Percentiles rank a stretch among this genome's conserved stretches.
phyloP scores from a whole-genome alignment of 495 filamentous ascomycete species.

The Xylaria castorea region DNA sequence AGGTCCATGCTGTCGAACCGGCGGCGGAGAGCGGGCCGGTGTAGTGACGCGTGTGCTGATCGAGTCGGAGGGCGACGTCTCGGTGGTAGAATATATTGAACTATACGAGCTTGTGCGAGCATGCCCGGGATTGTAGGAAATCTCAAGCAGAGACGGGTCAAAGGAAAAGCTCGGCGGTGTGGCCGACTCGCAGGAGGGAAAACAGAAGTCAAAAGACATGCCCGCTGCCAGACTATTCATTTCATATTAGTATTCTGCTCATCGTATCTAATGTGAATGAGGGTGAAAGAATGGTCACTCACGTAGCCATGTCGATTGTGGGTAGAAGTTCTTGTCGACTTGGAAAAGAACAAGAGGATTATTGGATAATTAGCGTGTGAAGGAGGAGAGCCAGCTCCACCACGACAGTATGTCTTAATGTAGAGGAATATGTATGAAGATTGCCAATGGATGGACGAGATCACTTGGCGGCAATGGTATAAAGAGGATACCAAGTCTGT shows the following conservation, averaged over 20 bases:
- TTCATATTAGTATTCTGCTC: constrained; percentile 34
- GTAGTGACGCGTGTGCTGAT: constrained; percentile 72
- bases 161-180: constrained; percentile 61
- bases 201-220: constrained; percentile 61
- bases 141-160: constrained; percentile 60
- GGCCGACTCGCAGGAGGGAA: constrained; percentile 53
- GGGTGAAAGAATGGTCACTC: constrained; percentile 34
- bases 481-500: constrained; percentile 32
- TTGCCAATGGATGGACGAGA: constrained; percentile 25
- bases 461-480: constrained; percentile 32
- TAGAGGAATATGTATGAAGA: constrained; percentile 31
- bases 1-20: constrained; percentile 80
- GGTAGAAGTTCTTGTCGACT: constrained; percentile 39
- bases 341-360: constrained; percentile 47
- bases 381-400: constrained; percentile 39
- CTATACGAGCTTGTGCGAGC: constrained; percentile 60
- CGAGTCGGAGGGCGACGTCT: constrained; percentile 81
- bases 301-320: constrained; percentile 59
- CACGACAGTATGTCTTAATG: constrained; percentile 18
- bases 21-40: constrained; percentile 67
- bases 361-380: constrained; percentile 43
- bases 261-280: background rate
- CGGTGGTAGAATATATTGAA: constrained; percentile 63
- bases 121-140: constrained; percentile 54
- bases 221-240: constrained; percentile 54